Percentiles rank a stretch among this genome's conserved stretches.
Evolutionary conservation across 2,329 filamentous ascomycete species (phyloP).

Genomic region (Phaeomoniella chlamydospora): DNA sequence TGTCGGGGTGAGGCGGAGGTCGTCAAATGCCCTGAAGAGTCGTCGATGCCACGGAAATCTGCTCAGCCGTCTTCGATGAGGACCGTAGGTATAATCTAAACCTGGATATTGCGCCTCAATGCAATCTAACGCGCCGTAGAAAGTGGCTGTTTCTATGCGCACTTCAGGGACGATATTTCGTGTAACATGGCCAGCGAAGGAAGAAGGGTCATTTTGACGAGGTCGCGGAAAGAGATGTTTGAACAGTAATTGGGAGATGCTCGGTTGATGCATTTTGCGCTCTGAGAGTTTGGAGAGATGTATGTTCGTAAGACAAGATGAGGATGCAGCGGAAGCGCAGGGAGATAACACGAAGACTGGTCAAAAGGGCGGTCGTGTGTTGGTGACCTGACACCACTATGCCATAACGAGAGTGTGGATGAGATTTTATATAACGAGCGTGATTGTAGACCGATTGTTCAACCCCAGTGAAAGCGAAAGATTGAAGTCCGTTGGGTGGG

Average conservation of each 20-base stretch:
- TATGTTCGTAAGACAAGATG: no score
- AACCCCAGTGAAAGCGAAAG: no score
- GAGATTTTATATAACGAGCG: neutral
- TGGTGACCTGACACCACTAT: neutral
- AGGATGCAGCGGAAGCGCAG: no score
- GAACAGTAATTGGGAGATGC: slow-evolving; percentile 44
- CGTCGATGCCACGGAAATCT: slow-evolving; percentile 47
- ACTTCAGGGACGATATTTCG: slow-evolving; percentile 51
- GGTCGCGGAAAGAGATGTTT: slow-evolving; percentile 42
- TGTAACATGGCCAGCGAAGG: slow-evolving; percentile 44
- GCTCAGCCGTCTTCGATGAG: slow-evolving; percentile 47
- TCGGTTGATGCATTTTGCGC: slow-evolving; percentile 43
- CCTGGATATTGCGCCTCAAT: slow-evolving; percentile 53
- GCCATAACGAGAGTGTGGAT: neutral
- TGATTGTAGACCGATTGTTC: no score
- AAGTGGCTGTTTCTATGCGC: slow-evolving; percentile 46
- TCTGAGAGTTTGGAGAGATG: neutral
- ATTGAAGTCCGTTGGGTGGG: no score
- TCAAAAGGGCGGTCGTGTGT: neutral
- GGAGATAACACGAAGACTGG: neutral
- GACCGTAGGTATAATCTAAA: slow-evolving; percentile 46
- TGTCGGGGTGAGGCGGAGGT: slow-evolving; percentile 39
- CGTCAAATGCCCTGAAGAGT: slow-evolving; percentile 47
- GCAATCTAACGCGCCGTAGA: slow-evolving; percentile 50
- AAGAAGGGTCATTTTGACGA: slow-evolving; percentile 39